These are phyloP conservation scores for Phaeotremella fagi DNA, from an alignment of 768 basidiomycete genomes.

Conservation along the genomic window DNA sequence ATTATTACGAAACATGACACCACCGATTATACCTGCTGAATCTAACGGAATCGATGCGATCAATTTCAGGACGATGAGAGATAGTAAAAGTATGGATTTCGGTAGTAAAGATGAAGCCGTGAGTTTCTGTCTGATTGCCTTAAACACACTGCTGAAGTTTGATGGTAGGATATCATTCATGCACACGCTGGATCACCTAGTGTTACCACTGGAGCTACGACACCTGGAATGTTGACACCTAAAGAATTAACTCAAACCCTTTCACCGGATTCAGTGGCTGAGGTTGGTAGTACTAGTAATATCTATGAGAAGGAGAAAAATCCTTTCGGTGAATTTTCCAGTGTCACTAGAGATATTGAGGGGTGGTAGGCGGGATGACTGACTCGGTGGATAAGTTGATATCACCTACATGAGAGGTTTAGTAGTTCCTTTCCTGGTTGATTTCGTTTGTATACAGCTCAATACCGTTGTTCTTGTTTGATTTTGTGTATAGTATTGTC, in stretches of 20 bases:
- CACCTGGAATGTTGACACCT: conserved; percentile 47
- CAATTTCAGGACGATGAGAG: conserved; percentile 86
- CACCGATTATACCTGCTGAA: conserved; percentile 81
- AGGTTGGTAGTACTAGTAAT: conserved; percentile 16
- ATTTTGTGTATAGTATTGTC: too few species aligned
- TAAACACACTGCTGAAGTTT: conserved; percentile 47
- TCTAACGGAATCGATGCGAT: conserved; percentile 75
- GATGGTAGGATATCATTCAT: conserved; percentile 42
- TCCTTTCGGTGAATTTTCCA: conserved; percentile 80
- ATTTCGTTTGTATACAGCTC: too few species aligned
- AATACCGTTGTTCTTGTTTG: too few species aligned
- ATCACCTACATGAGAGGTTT: too few species aligned
- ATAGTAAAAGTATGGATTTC: conserved; percentile 84
- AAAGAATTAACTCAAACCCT: conserved; percentile 32
- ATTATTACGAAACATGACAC: conserved; percentile 80
- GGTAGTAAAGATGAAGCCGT: conserved; percentile 53
- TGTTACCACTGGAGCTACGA: conserved; percentile 29
- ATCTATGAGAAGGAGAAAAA: conserved; percentile 54
- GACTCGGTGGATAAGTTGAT: too few species aligned
- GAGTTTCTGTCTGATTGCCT: conserved; percentile 2
- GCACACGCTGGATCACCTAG: conserved; percentile 46
- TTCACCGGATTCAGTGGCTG: not conserved
- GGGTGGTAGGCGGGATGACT: conserved; percentile 39
- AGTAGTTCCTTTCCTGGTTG: too few species aligned
- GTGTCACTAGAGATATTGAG: conserved; percentile 60